Evolutionary conservation across 768 basidiomycete species (phyloP).

Genomic region (Podaxis pistillaris): DNA sequence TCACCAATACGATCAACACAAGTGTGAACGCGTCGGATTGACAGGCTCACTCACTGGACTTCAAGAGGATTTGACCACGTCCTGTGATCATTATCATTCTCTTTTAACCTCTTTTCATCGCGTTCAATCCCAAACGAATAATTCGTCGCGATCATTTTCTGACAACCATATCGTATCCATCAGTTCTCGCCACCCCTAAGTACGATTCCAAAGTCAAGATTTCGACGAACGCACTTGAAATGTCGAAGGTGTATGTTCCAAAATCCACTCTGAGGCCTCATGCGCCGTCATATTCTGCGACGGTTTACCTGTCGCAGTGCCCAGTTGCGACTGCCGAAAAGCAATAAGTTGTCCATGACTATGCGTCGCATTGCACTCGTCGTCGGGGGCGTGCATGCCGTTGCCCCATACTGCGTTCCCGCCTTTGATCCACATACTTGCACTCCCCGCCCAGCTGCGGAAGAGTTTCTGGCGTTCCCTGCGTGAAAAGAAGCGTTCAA

Average conservation of each 20-base stretch:
- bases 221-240: conserved; percentile 58
- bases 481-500: conserved; percentile 88
- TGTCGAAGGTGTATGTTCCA: conserved; percentile 75
- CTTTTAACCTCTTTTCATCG: conserved; percentile 57
- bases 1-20: not conserved
- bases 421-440: conserved; percentile 94
- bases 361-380: conserved; percentile 47
- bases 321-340: conserved; percentile 50
- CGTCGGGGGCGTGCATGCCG: conserved; percentile 75
- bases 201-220: not conserved
- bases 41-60: conserved; percentile 45
- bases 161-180: not conserved
- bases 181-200: not conserved
- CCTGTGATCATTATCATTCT: conserved; percentile 68
- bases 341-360: conserved; percentile 83
- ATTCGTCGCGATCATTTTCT: conserved; percentile 83
- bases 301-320: conserved; percentile 23
- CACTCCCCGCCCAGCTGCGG: conserved; percentile 93
- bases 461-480: conserved; percentile 88
- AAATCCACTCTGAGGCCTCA: conserved; percentile 74
- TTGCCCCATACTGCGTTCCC: conserved; percentile 87
- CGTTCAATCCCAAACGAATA: conserved; percentile 90
- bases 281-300: conserved; percentile 72
- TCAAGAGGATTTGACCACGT: conserved; percentile 96
- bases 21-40: not conserved